These are phyloP conservation scores for Globisporangium nodosum DNA, from an alignment of 352 stramenopile species.

Conservation along the genomic window DNA sequence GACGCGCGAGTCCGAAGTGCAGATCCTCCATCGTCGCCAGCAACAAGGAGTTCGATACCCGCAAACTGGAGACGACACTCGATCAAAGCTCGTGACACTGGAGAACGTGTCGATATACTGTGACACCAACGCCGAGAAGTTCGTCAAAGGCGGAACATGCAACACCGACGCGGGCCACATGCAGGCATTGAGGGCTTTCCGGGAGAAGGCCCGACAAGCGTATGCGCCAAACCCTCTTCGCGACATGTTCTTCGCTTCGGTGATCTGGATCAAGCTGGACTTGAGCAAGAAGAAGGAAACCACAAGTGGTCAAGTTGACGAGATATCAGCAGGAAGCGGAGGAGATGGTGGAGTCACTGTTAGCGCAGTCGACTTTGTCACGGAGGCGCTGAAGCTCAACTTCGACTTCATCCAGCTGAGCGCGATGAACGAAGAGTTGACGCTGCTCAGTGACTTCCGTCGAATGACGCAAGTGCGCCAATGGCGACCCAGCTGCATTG, in stretches of 20 bases:
- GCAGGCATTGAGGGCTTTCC: slow-evolving; percentile 26
- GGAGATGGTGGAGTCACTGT: slow-evolving; percentile 7
- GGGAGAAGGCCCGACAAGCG: slow-evolving; percentile 21
- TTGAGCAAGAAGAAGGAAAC: slow-evolving; percentile 19
- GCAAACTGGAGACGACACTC: slow-evolving; percentile 11
- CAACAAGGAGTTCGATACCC: slow-evolving; percentile 49
- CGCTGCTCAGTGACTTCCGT: slow-evolving; percentile 29
- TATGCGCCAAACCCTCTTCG: slow-evolving; percentile 26
- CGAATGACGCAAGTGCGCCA: slow-evolving; percentile 24
- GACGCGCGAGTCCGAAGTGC: slow-evolving; percentile 43
- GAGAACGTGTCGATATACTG: slow-evolving; percentile 62
- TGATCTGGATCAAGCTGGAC: slow-evolving; percentile 65
- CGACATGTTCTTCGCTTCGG: slow-evolving; percentile 43
- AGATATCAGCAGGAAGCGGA: not conserved
- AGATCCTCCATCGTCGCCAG: slow-evolving; percentile 55
- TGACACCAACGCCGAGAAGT: slow-evolving; percentile 38
- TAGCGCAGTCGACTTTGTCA: slow-evolving; percentile 47
- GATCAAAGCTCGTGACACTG: slow-evolving; percentile 57
- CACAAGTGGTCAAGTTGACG: not conserved
- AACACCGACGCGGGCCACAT: not conserved
- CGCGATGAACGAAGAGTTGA: slow-evolving; percentile 37
- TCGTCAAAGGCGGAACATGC: slow-evolving; percentile 5
- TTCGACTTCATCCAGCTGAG: slow-evolving; percentile 53
- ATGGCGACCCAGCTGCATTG: slow-evolving; percentile 46
- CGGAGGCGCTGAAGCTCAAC: slow-evolving; percentile 47